Conservation (phyloP, 2,329 filamentous ascomycete species). For the Clarireedia hainanense region DNA sequence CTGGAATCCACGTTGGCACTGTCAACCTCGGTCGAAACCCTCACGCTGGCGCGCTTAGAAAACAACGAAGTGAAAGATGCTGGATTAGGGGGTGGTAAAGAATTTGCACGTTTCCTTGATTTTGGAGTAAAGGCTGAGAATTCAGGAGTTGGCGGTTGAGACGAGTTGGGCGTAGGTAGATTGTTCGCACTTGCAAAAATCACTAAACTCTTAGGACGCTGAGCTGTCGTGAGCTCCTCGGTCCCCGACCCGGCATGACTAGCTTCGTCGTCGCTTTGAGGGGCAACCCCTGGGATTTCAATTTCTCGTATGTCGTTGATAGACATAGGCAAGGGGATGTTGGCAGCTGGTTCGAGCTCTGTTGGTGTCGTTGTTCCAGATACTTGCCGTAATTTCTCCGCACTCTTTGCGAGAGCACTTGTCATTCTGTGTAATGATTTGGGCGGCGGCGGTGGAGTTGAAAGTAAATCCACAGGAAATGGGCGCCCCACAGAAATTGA, state of each 20-base stretch:
- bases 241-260: constrained; percentile 34
- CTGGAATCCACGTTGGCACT: background rate
- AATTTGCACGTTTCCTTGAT: constrained; percentile 26
- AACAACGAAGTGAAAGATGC: constrained; percentile 15
- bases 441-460: constrained; percentile 15
- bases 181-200: constrained; percentile 29
- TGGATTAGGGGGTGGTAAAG: constrained; percentile 21
- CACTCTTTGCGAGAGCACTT: constrained; percentile 32
- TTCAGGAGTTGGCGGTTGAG: constrained; percentile 17
- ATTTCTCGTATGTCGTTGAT: constrained; percentile 71
- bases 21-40: background rate
- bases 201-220: constrained; percentile 36
- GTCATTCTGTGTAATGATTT: constrained; percentile 22
- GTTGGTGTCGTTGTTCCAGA: constrained; percentile 19
- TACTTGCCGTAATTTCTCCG: constrained; percentile 14
- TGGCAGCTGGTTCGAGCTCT: constrained; percentile 37
- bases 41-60: constrained; percentile 11
- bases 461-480: constrained; percentile 40
- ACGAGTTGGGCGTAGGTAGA: constrained; percentile 23
- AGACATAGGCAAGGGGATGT: constrained; percentile 60
- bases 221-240: constrained; percentile 29
- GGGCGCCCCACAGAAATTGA: constrained; percentile 39
- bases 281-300: constrained; percentile 63
- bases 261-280: constrained; percentile 55
- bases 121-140: constrained; percentile 4